Evolutionary conservation across 177 flowering plant genomes (phyloP).

Genomic region (Vitis hybrid): DNA sequence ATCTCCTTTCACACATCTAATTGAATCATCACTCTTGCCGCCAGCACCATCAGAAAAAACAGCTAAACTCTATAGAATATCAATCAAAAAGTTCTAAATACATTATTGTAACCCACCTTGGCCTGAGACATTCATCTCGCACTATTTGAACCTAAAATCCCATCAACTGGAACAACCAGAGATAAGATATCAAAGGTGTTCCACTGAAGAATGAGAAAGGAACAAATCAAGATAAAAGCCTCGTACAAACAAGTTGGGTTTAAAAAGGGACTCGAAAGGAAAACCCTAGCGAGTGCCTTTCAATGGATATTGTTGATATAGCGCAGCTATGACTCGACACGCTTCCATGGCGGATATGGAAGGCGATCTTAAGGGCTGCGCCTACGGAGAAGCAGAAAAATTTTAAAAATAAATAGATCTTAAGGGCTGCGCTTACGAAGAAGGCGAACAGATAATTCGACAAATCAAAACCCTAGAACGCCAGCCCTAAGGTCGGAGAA

Average conservation of each 20-base stretch:
- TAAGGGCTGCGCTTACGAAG: constrained; percentile 58
- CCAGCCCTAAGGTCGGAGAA: too few relatives aligned
- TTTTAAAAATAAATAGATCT: constrained; percentile 32
- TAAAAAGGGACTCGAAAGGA: constrained; percentile 28
- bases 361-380: constrained; percentile 90
- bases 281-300: constrained; percentile 46
- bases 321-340: constrained; percentile 81
- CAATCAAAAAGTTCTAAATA: not conserved
- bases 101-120: constrained; percentile 19
- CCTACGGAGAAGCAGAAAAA: constrained; percentile 9
- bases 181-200: not conserved
- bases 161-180: constrained; percentile 7
- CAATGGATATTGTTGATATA: constrained; percentile 22
- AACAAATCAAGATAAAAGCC: constrained; percentile 11
- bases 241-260: constrained; percentile 2
- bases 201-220: not conserved
- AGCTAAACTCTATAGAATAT: not conserved
- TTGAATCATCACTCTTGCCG: constrained; percentile 59
- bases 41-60: not conserved
- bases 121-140: not conserved
- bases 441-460: not conserved
- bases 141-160: constrained; percentile 4
- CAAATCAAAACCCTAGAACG: not conserved
- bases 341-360: constrained; percentile 60
- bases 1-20: constrained; percentile 50